These are phyloP conservation scores for Pisolithus marmoratus DNA, from an alignment of 768 basidiomycete species.

Conservation along the genomic window DNA sequence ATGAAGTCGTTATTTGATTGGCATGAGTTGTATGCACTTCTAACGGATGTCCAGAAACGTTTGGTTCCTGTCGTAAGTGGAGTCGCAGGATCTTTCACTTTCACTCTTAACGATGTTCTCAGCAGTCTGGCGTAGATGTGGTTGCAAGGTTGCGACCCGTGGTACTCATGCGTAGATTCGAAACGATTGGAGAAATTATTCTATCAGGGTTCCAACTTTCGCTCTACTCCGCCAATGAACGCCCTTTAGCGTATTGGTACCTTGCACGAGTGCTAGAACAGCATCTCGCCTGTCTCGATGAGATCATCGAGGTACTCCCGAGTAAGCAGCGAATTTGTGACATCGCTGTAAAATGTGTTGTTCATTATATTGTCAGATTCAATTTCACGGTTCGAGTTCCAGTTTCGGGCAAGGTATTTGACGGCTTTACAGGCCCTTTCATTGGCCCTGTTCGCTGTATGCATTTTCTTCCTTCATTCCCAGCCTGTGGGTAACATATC, in stretches of 20 bases:
- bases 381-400: constrained; percentile 37
- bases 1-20: constrained; percentile 60
- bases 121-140: constrained; percentile 25
- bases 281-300: constrained; percentile 51
- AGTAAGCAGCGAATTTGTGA: constrained; percentile 27
- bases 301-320: constrained; percentile 34
- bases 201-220: constrained; percentile 75
- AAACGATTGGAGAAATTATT: constrained; percentile 59
- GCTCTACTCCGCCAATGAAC: constrained; percentile 63
- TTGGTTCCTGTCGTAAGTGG: constrained; percentile 15
- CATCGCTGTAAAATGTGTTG: constrained; percentile 1
- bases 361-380: constrained; percentile 11
- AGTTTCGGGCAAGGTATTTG: constrained; percentile 46
- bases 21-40: constrained; percentile 55
- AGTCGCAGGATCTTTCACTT: neutral
- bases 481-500: neutral
- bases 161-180: constrained; percentile 54
- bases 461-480: constrained; percentile 9
- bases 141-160: constrained; percentile 18
- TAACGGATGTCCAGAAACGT: constrained; percentile 21
- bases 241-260: constrained; percentile 75
- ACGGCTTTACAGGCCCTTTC: constrained; percentile 55
- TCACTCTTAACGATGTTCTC: constrained; percentile 2
- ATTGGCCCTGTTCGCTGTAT: constrained; percentile 48
- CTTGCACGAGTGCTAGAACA: constrained; percentile 48